Conservation (phyloP, 345 rosid genomes). For the Ceriops zippeliana region DNA sequence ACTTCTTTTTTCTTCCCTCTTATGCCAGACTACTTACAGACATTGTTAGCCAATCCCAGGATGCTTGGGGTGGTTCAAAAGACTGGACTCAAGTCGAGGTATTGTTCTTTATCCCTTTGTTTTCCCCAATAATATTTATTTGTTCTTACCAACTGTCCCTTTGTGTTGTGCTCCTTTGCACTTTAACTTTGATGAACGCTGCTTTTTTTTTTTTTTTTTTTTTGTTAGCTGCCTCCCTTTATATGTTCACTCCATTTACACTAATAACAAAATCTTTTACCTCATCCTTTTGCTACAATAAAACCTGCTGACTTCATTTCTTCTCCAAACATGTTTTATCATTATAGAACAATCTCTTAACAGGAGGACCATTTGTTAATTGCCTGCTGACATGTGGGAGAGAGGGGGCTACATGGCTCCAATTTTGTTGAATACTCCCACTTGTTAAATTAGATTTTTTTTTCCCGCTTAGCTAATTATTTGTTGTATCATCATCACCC, state of each 20-base stretch:
- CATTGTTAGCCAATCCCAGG: slow-evolving; percentile 75
- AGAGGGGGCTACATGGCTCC: not conserved
- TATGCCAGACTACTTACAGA: slow-evolving; percentile 72
- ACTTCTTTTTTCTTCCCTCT: not conserved
- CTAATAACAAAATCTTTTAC: too few relatives aligned
- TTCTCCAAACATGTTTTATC: too few relatives aligned
- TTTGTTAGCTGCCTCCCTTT: too few relatives aligned
- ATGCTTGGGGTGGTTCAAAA: slow-evolving; percentile 47
- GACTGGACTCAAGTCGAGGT: slow-evolving; percentile 93
- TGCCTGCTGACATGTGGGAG: too few relatives aligned
- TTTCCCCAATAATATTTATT: too few relatives aligned
- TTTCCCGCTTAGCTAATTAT: not conserved
- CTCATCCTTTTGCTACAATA: too few relatives aligned
- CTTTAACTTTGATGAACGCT: too few relatives aligned
- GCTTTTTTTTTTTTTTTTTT: too few relatives aligned
- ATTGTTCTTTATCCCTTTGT: not conserved
- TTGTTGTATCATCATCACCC: slow-evolving; percentile 11
- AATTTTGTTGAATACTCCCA: not conserved
- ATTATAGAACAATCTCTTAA: too few relatives aligned
- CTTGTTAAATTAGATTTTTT: not conserved
- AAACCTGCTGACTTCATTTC: too few relatives aligned
- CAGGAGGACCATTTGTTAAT: too few relatives aligned
- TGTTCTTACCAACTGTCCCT: not conserved
- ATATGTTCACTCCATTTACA: too few relatives aligned
- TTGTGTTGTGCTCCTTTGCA: not conserved